Conservation (phyloP, 2,329 filamentous ascomycete species). For the Exophiala alcalophila region DNA sequence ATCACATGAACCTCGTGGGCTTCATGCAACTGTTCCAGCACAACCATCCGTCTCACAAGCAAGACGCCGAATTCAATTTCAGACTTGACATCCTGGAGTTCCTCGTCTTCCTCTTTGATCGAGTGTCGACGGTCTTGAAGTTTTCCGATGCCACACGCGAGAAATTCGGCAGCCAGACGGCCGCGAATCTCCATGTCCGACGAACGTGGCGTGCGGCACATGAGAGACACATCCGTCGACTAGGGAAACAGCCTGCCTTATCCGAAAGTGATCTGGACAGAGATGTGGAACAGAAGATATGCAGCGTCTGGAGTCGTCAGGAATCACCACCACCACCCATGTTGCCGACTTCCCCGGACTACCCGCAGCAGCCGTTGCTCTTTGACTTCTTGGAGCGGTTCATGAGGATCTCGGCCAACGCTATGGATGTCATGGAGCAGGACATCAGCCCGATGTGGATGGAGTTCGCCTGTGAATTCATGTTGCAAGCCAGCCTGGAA, state of each 20-base stretch:
- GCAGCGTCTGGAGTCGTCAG: slow-evolving; percentile 2
- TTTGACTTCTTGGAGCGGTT: slow-evolving; percentile 25
- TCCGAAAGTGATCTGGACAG: background rate
- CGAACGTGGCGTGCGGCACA: slow-evolving; percentile 11
- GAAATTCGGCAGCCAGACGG: background rate
- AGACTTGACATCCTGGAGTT: slow-evolving; percentile 24
- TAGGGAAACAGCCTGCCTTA: slow-evolving; percentile 1
- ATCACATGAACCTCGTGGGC: slow-evolving; percentile 15
- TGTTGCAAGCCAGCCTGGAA: slow-evolving; percentile 26
- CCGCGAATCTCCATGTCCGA: slow-evolving; percentile 5
- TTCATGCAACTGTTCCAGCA: slow-evolving; percentile 23
- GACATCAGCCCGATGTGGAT: slow-evolving; percentile 29
- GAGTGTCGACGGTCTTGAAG: background rate
- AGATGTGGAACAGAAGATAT: slow-evolving; percentile 16
- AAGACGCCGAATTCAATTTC: slow-evolving; percentile 4
- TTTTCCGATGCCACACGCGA: background rate
- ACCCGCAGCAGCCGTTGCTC: background rate
- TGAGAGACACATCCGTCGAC: slow-evolving; percentile 4
- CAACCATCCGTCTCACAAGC: slow-evolving; percentile 13
- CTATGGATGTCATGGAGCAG: slow-evolving; percentile 11
- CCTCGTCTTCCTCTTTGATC: slow-evolving; percentile 17
- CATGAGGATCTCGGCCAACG: slow-evolving; percentile 26
- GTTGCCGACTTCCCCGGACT: background rate
- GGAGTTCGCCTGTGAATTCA: slow-evolving; percentile 23
- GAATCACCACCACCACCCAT: background rate